Evolutionary conservation across 768 basidiomycete genomes (phyloP).

Genomic region (Boletus sp.): DNA sequence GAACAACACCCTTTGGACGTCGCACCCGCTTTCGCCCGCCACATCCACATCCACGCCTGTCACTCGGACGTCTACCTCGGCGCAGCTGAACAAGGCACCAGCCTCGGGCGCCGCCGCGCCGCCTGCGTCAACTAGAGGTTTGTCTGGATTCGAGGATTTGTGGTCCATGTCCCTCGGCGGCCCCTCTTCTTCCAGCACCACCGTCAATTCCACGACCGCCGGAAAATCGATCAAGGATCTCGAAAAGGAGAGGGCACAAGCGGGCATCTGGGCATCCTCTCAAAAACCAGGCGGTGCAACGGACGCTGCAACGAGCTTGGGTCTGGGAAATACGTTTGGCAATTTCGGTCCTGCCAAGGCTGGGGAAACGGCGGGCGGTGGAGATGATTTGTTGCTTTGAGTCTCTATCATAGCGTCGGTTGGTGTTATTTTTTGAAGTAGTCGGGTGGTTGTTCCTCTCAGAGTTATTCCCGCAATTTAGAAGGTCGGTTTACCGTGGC

Average conservation of each 20-base stretch:
- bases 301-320: constrained; percentile 7
- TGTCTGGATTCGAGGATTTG: constrained; percentile 79
- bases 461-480: constrained; percentile 4
- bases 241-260: constrained; percentile 81
- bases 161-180: constrained; percentile 79
- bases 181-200: constrained; percentile 27
- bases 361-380: constrained; percentile 24
- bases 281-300: constrained; percentile 22
- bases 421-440: neutral
- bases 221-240: constrained; percentile 86
- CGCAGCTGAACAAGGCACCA: constrained; percentile 14
- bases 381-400: constrained; percentile 45
- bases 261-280: constrained; percentile 67
- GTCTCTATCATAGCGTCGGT: neutral
- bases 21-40: constrained; percentile 29
- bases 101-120: constrained; percentile 15
- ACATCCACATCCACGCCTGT: constrained; percentile 9
- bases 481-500: constrained; percentile 3
- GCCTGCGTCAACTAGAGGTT: constrained; percentile 36
- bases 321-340: constrained; percentile 30
- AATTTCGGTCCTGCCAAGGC: constrained; percentile 30
- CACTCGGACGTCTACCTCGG: constrained; percentile 7
- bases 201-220: constrained; percentile 34
- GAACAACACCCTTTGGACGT: constrained; percentile 20
- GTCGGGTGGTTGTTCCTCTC: neutral